Conservation (phyloP, 2,329 filamentous ascomycete species). For the Nemania bipapillata region DNA sequence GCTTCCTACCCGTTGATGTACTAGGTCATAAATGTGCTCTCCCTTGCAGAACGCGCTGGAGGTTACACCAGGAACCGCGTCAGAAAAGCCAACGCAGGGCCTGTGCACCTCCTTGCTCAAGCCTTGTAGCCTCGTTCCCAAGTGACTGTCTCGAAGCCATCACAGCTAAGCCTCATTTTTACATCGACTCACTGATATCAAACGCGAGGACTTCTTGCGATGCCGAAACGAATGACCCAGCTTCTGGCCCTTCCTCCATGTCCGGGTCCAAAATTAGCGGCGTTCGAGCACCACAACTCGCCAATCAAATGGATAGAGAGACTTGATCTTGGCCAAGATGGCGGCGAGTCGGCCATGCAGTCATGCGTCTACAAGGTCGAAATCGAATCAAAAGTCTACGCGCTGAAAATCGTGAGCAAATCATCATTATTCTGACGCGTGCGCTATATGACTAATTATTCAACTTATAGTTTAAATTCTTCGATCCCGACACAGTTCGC, state of each 20-base stretch:
- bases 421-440: background rate
- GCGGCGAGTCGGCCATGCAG: background rate
- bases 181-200: no score
- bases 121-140: no score
- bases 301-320: conserved; percentile 16
- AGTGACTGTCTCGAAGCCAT: no score
- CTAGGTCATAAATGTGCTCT: no score
- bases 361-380: conserved; percentile 12
- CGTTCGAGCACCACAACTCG: conserved; percentile 8
- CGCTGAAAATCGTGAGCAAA: conserved; percentile 15
- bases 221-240: conserved; percentile 8
- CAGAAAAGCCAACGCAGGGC: no score
- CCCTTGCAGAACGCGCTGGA: no score
- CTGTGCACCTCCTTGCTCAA: no score
- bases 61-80: no score
- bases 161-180: no score
- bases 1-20: no score
- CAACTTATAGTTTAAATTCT: conserved; percentile 19
- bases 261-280: conserved; percentile 8
- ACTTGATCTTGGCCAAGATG: background rate
- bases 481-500: conserved; percentile 1
- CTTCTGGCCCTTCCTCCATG: conserved; percentile 10
- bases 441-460: conserved; percentile 6
- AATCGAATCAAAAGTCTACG: conserved; percentile 18
- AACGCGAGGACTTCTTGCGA: background rate